Conservation (phyloP, 2,329 filamentous ascomycete species). For the Elsinoe fawcettii region DNA sequence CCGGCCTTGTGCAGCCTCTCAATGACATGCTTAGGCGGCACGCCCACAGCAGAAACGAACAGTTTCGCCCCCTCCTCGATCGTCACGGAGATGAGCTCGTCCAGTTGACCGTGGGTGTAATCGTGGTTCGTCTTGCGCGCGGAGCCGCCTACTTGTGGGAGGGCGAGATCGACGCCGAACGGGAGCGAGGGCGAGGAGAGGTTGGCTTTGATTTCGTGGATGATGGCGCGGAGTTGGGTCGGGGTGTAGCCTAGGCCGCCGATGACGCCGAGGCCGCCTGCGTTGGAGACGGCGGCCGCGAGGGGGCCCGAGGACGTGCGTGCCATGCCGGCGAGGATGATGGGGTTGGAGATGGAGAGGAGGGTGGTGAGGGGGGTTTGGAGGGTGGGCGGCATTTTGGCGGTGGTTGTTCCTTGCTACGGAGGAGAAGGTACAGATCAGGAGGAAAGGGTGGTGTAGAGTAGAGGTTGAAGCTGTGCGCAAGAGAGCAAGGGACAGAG, state of each 20-base stretch:
- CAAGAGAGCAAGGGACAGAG: not conserved
- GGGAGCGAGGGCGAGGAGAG: slow-evolving; percentile 61
- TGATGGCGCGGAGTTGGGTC: slow-evolving; percentile 65
- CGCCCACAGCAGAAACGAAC: slow-evolving; percentile 82
- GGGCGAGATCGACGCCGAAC: slow-evolving; percentile 84
- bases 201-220: slow-evolving; percentile 75
- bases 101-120: slow-evolving; percentile 82
- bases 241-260: slow-evolving; percentile 63
- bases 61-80: slow-evolving; percentile 75
- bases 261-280: slow-evolving; percentile 66
- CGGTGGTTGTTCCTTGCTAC: not conserved
- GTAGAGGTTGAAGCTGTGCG: no score
- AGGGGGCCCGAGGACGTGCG: slow-evolving; percentile 69
- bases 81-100: slow-evolving; percentile 79
- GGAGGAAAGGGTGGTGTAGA: not conserved
- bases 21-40: slow-evolving; percentile 68
- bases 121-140: slow-evolving; percentile 92
- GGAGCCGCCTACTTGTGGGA: slow-evolving; percentile 76
- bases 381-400: slow-evolving; percentile 42
- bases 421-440: not conserved
- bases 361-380: slow-evolving; percentile 71
- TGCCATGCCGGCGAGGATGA: slow-evolving; percentile 92
- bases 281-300: slow-evolving; percentile 80
- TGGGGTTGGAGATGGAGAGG: slow-evolving; percentile 76
- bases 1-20: slow-evolving; percentile 69